These are phyloP conservation scores for Asterophora lycoperdoides DNA, from an alignment of 768 basidiomycete species.

Conservation along the genomic window DNA sequence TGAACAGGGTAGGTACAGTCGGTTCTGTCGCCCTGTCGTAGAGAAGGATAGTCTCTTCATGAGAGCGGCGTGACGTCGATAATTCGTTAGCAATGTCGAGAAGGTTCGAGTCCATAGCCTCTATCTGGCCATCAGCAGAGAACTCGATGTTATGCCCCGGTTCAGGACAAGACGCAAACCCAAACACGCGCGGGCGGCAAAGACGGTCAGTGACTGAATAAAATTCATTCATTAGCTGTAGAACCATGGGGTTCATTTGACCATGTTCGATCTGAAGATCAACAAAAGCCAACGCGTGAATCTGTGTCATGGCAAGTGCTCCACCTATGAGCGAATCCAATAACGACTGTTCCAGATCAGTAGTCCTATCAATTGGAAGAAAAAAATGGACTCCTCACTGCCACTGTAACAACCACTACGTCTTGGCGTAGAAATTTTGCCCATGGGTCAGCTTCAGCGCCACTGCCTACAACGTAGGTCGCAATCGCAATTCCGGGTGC, in stretches of 20 bases:
- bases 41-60: constrained; percentile 47
- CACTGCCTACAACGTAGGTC: constrained; percentile 22
- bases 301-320: constrained; percentile 37
- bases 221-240: constrained; percentile 43
- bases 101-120: constrained; percentile 37
- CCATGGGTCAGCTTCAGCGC: constrained; percentile 23
- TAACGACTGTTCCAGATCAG: constrained; percentile 29
- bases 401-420: constrained; percentile 37
- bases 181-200: constrained; percentile 42
- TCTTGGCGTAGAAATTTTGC: constrained; percentile 24
- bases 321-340: constrained; percentile 35
- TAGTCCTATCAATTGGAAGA: background rate
- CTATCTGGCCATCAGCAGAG: constrained; percentile 35
- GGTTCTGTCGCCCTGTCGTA: constrained; percentile 39
- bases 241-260: constrained; percentile 32
- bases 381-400: constrained; percentile 26
- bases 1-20: constrained; percentile 40
- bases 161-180: constrained; percentile 27
- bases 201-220: constrained; percentile 33
- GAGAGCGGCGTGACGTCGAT: constrained; percentile 28
- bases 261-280: constrained; percentile 33
- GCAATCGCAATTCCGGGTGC: constrained; percentile 20
- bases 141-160: constrained; percentile 26
- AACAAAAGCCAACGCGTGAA: constrained; percentile 40
- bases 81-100: constrained; percentile 32